Evolutionary conservation across 306 rosid genomes (phyloP).

Genomic region (Glycine latifolia): DNA sequence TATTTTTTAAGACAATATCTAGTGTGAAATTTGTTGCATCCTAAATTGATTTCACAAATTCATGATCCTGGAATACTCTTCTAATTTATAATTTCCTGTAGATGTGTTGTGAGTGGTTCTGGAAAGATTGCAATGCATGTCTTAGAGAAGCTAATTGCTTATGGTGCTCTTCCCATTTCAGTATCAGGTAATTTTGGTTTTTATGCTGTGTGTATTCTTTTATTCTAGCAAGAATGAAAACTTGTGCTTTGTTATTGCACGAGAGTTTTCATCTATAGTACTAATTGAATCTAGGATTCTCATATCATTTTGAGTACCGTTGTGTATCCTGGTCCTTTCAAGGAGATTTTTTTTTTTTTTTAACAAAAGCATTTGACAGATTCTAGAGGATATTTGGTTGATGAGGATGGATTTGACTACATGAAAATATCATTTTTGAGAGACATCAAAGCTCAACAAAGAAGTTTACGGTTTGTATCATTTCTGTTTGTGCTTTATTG

Average conservation of each 20-base stretch:
- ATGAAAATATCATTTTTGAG: conserved; percentile 86
- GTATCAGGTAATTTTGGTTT: conserved; percentile 74
- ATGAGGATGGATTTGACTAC: conserved; percentile 97
- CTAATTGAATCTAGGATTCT: conserved; percentile 13
- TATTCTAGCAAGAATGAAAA: too few relatives aligned
- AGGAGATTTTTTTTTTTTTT: conserved; percentile 19
- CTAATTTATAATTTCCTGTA: conserved; percentile 51
- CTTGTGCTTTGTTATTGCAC: too few relatives aligned
- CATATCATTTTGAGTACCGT: not conserved
- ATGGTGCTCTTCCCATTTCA: conserved; percentile 92
- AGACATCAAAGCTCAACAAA: conserved; percentile 91
- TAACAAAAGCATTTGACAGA: conserved; percentile 62
- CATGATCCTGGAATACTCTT: conserved; percentile 36
- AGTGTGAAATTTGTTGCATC: conserved; percentile 34
- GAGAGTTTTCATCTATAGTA: too few relatives aligned
- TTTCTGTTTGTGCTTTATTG: conserved; percentile 9
- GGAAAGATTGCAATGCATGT: conserved; percentile 99
- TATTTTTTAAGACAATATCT: conserved; percentile 20
- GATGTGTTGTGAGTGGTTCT: conserved; percentile 94
- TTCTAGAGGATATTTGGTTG: conserved; percentile 94
- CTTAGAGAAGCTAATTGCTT: conserved; percentile 94
- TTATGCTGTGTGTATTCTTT: not conserved
- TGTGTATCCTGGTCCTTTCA: conserved; percentile 17
- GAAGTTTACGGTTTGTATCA: conserved; percentile 83
- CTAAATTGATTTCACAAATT: conserved; percentile 26